Evolutionary conservation across 2,329 filamentous ascomycete genomes (phyloP).

Genomic region (Alternaria infectoria): DNA sequence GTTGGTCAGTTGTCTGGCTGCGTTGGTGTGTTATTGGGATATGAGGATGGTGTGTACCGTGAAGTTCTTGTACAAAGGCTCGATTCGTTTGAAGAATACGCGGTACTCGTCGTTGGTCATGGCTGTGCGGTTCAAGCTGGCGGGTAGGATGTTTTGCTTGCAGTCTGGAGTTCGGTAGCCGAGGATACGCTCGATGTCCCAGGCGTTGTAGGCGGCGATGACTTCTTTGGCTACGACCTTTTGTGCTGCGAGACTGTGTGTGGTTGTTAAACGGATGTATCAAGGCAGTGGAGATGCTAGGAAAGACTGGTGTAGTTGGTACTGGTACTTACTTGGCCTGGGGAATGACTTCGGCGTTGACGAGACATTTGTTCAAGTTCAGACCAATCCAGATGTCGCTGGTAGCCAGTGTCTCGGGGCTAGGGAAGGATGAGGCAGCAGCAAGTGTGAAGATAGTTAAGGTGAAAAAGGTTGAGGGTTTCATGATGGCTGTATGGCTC

Average conservation of each 20-base stretch:
- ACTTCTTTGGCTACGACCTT: background rate
- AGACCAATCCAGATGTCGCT: background rate
- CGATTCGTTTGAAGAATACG: background rate
- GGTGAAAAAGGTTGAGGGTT: background rate
- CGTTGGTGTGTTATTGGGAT: too few species aligned
- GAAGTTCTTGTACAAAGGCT: background rate
- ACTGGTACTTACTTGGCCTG: background rate
- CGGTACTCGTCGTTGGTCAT: background rate
- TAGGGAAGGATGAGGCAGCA: background rate
- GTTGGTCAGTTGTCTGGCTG: background rate
- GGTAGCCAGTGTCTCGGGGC: background rate
- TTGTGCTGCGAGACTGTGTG: background rate
- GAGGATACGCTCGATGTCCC: background rate
- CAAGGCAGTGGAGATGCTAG: rapidly evolving
- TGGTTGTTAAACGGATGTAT: background rate
- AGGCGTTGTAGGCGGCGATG: background rate
- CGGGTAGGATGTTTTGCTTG: background rate
- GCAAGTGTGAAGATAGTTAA: background rate
- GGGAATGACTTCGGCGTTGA: background rate
- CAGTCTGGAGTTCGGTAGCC: background rate
- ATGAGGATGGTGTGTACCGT: background rate
- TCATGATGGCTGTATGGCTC: background rate
- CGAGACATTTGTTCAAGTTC: background rate
- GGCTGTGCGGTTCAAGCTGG: background rate
- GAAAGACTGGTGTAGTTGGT: too few species aligned